Evolutionary conservation across 345 rosid genomes (phyloP), one percentile per base, ranked within the genome.

Genomic region (Populus simonii): DNA sequence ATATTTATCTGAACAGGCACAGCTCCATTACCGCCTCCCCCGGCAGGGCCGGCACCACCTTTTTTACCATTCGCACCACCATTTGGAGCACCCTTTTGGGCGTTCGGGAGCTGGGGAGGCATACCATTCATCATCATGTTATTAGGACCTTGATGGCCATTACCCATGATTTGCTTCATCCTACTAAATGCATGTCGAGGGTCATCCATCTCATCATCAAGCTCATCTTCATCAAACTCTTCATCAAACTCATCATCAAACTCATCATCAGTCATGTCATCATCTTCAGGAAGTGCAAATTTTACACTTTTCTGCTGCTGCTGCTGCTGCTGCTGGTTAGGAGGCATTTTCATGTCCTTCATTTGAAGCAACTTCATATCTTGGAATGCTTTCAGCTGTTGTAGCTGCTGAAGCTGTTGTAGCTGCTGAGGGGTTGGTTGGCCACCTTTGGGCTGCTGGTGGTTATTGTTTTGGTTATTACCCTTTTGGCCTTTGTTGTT

Each of bases 321-420:
- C 80, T 83, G 74, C 80, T 86, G 83, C 65, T 49, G 80, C 68
- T 59, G 76, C 12, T 25, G 18, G 20, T 47, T 38, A 72, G n/a
- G 76, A 27, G 91, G 91, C 83, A 87, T 78, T 73, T 92, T 93
- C 66, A 88, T 72, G 70, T 85, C 91, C 80, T 89, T 93, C 20
- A 89, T 86, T 33, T 90, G 94, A 18, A 93, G 87, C 36, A 88
- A 83, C 84, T 89, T 90, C 90, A 87, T 85, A 84, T 93, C 97
- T 87, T 87, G 94, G 0, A 91, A 55, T 22, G 85, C 89, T 76
- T 90, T 91, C 83, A 89, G 84, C 49, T 92, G 94, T 61, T 90
- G 91, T 70, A 83, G 75, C 68, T 89, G 97, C 71, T 89, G 93
- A 8, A 84, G 76, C 70, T 88, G 92, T 29, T 86, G 79, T 16